Base-by-base conservation (phyloP, 2,329 filamentous ascomycete genomes). In the Rhynchosporium agropyri region DNA sequence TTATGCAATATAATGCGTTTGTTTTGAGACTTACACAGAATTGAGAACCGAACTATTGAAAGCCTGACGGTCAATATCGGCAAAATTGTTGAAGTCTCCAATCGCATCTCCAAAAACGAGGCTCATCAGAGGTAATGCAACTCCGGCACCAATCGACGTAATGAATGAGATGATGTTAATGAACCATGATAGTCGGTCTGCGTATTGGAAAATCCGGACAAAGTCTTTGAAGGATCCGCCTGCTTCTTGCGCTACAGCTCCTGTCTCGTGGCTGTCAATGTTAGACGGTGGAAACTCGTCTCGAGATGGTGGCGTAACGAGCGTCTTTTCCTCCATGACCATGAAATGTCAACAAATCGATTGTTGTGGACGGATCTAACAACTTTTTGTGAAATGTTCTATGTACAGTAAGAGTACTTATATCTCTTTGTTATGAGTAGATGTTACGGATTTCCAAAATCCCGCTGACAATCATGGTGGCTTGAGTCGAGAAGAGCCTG, bases 111-210 rank as follows among this genome's bases (percentile, higher is more conserved):
- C 70, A 67, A 83, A 83, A 1, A 83, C 72, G n/a, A 83, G 62
- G 59, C 79, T 76, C 79, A 83, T 82, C 49, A 83, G 67, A 0
- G 81, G 80, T 2, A 81, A 70, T 8, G 79, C 65, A 8, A 77
- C 76, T 45, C 79, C 80, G 8, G 77, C 74, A 4, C 73, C 78
- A 42, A 63, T 57, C 2, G 62, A 59, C 28, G 61, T 58, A 12
- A 60, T 26, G 4, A 65, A 40, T 13, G 64, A 60, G 31, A 64
- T 55, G 46, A 58, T 49, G 42, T 65, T 63, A 31, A 65, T 26
- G n/a, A 45, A 46, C 58, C 58, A 61, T 36, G 58, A 57, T 7
- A 48, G n/a, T 38, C 48, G 45, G 40, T 65, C 64, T 12, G 61
- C 58, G 43, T 65, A 65, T 45, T 58, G 33, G 42, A 65, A 65